Base-by-base conservation (phyloP, 768 basidiomycete species). In the Mycena latifolia region DNA sequence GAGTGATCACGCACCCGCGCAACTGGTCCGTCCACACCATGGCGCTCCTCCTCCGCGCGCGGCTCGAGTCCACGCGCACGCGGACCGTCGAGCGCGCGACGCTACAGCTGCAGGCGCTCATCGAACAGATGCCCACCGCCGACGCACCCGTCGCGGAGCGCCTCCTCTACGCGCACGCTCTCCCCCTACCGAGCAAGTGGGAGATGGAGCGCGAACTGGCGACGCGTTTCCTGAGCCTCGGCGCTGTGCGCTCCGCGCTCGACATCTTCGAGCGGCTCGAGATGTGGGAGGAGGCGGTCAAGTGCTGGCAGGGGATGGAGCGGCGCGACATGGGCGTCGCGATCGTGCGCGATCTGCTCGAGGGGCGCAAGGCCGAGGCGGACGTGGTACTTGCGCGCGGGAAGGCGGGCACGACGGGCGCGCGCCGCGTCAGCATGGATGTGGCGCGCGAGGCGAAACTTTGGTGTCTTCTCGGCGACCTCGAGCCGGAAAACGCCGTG, bases 11-110 rank as follows among this genome's bases (percentile, higher is more conserved):
- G 1, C 94, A 98, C 74, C 95, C 96, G 2, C 82, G 84, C 60
- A 99, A 98, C 77, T 99, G 98, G 98, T 92, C 95, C 7, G 84
- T 99, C 31, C 95, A 99, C 79, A 97, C 96, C 39, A 97, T 96
- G 89, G 96, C 95, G 29, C 89, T 99, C 56, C 87, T 99, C 54
- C 88, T 98, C 28, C 92, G 98, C 29, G 93, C 97, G 12, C 88
- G 98, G 9, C 89, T 98, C 63, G 97, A 99, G 77, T 86, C 95
- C 0, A 82, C 86, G 20, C 88, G 98, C 46, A 94, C 93, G 0
- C 89, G 98, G 25, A 99, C 98, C 17, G 92, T 96, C 71, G 98
- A 99, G 76, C 89, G 98, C 27, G 89, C 95, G 3, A 89, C 92
- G 2, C 83, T 99, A 2, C 98, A 99, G 77, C 89, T 99, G 6